These are phyloP conservation scores for Vanrija pseudolonga DNA, from an alignment of 1,284 basidiomycete species.

Conservation along the genomic window DNA sequence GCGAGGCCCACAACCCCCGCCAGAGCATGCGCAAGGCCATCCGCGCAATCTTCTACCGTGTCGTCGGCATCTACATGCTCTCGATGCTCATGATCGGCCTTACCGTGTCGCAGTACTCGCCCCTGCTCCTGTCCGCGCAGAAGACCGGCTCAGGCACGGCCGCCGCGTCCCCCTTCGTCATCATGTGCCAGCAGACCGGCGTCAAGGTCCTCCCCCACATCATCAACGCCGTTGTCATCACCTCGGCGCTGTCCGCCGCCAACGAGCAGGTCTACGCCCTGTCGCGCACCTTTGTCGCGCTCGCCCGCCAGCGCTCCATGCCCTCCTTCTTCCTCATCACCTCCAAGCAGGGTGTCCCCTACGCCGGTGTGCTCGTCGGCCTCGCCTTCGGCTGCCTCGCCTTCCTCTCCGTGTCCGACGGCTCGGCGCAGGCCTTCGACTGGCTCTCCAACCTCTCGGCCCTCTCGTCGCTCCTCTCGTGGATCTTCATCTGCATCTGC, in stretches of 20 bases:
- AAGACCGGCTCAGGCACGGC: conserved; percentile 54
- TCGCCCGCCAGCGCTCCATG: conserved; percentile 56
- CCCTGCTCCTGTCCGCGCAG: conserved; percentile 53
- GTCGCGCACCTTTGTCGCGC: conserved; percentile 51
- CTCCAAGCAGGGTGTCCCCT: conserved; percentile 69
- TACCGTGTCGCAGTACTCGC: conserved; percentile 47
- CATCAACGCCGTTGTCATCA: conserved; percentile 61
- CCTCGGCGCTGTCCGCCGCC: conserved; percentile 49
- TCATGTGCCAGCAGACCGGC: conserved; percentile 61
- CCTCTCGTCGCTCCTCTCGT: conserved; percentile 60
- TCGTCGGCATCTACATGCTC: conserved; percentile 59
- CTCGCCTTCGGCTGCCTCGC: conserved; percentile 58
- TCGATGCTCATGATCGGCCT: conserved; percentile 16
- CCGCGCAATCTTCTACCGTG: conserved; percentile 66
- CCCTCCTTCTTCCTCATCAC: conserved; percentile 59
- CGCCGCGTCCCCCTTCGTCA: conserved; percentile 73
- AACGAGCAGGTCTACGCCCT: conserved; percentile 26
- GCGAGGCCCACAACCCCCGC: conserved; percentile 58
- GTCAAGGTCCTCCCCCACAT: conserved; percentile 68
- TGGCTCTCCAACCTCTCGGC: conserved; percentile 64
- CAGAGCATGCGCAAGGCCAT: conserved; percentile 69
- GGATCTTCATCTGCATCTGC: conserved; percentile 53
- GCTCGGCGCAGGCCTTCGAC: conserved; percentile 63
- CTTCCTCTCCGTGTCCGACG: conserved; percentile 58
- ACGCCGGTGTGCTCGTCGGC: conserved; percentile 64